phyloP scores from a whole-genome alignment of 129 eudicot species.

The Ambrosia trifida region DNA sequence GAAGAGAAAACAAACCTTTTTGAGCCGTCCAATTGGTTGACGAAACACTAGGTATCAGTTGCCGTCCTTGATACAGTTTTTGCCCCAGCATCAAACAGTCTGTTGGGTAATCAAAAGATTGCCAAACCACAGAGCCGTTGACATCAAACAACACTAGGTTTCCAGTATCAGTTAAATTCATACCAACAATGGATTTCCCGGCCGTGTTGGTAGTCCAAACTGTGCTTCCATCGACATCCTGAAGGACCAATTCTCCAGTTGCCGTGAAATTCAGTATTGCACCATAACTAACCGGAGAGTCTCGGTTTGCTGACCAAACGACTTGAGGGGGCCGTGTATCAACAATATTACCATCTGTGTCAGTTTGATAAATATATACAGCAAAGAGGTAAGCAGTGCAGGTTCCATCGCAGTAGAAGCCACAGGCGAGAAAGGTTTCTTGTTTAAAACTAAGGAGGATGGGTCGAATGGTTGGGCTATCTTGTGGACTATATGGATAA shows the following conservation, averaged over 20 bases:
- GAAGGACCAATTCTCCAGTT: neutral
- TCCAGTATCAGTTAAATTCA: neutral
- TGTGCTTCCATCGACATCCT: slow-evolving; percentile 1
- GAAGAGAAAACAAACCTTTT: neutral
- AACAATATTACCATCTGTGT: neutral
- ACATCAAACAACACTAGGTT: neutral
- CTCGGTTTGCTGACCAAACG: neutral
- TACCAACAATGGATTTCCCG: neutral
- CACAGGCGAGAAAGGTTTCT: neutral
- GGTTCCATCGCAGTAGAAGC: neutral
- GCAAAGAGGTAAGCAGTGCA: slow-evolving; percentile 4
- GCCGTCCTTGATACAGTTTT: neutral
- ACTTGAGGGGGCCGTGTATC: neutral
- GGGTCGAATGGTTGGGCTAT: neutral
- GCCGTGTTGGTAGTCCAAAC: neutral
- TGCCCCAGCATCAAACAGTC: neutral
- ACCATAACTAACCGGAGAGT: neutral
- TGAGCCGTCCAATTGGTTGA: neutral
- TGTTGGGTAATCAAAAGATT: neutral
- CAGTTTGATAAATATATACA: neutral
- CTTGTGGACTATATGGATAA: neutral
- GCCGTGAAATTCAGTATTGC: neutral
- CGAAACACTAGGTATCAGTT: neutral
- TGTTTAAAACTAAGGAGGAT: neutral
- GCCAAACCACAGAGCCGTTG: neutral